Evolutionary conservation across 306 rosid species (phyloP), one percentile per base, ranked within the genome.

Genomic region (Myrica gale): DNA sequence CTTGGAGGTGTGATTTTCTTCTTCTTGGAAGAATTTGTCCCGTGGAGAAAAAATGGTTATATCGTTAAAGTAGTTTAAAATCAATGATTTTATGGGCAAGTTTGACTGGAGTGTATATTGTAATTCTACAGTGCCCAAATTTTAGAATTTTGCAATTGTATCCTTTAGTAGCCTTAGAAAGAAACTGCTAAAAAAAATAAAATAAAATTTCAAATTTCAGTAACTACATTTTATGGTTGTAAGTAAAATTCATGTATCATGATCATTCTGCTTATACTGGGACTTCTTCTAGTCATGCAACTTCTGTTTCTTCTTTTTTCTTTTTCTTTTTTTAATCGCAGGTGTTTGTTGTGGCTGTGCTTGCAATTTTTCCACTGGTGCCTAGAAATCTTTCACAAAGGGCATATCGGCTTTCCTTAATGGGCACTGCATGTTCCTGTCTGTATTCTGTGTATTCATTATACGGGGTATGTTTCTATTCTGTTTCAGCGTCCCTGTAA

Each of bases 301-400:
- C 32, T 76, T 71, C 50, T 5, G 44, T 43, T 11, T 42, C 54
- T 19, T 48, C 73, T 44, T 56, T 80, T 75, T 37, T 44, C 73
- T 44, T 56, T 80, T 75, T 37, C 3, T 4, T 44, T 45, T 41
- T 17, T 45, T 45, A 16, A 32, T 32, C 2, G 37, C 85, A 96
- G 99, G 98, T 96, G 84, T 86, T 92, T 86, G 87, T 88, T 69
- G 94, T 96, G 80, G 98, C 93, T 76, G 82, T 90, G 71, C 90
- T 96, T 74, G 99, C 97, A 50, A 80, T 89, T 80, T 45, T 89
- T 72, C 99, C 99, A 7, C 68, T 96, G 85, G 85, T 92, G 74
- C 97, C 99, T 11, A 84, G 17, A 75, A 57, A 76, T 82, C 90
- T 96, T 83, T 92, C 97, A 56, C 85, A 89, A 53, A 90, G 98